Base-by-base conservation (phyloP, 169 alveolate genomes). In the Cardiosporidium cionae region DNA sequence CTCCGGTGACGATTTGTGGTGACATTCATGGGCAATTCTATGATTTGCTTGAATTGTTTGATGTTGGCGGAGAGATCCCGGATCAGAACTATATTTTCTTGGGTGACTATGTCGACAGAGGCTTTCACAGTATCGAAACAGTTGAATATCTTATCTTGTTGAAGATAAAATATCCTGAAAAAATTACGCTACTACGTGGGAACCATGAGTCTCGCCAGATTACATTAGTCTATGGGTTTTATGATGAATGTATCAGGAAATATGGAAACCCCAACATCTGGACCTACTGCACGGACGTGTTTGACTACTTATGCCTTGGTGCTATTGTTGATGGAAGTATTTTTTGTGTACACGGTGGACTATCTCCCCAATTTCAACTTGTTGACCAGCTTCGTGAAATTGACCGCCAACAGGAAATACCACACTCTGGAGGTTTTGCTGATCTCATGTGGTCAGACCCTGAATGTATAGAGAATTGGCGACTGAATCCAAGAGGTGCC, bases 71-170 rank as follows among this genome's bases (percentile, higher is more conserved):
- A 23, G 66, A 80, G 23, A 87, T 95, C 22, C 98, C 98, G 23
- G 97, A 95, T 58, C 91, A 96, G n/a, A 94, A 93, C 84, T 96
- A 95, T 80, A 80, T 96, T 35, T 96, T 91, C 85, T 80, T 89
- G 83, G 99, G 99, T 28, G 99, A 97, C 73, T 96, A 90, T 81
- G 99, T 97, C 2, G 99, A 96, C 81, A 83, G 99, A 76, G 99
- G 99, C 0, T 87, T 87, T 83, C 89, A 91, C 77, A 88, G 96
- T 52, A 92, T 95, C 52, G 98, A 94, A 68, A 89, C 96, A 22
- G 53, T n/a, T 58, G 37, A 2, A 33, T 72, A 4, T 34, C 5
- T 72, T 32, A 23, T 35, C 34, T 67, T 69, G 32, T 32, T 72
- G 6, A 52, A 72, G 63, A 68, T 72, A n/a, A 70, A 29, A 35